Percentiles rank a stretch among this genome's conserved stretches.
These are phyloP conservation scores for Jaenimonas drosophilae DNA, from an alignment of 208 protist species.

Conservation along the genomic window DNA sequence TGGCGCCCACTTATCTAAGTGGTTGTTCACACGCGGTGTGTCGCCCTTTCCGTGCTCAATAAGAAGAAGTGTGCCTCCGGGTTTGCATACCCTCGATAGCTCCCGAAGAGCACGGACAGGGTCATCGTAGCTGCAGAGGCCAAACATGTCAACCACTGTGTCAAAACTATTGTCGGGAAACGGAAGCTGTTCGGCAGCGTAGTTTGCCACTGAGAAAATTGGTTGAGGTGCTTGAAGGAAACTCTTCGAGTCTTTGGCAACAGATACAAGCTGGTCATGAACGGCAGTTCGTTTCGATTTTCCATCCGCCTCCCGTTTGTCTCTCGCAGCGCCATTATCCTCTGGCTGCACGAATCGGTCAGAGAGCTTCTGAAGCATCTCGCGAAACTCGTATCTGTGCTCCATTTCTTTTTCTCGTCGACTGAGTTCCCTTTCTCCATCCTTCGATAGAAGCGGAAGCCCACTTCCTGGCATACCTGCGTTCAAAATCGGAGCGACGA, in stretches of 20 bases:
- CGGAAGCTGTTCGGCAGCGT: conserved; percentile 69
- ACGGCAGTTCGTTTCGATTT: too few species aligned
- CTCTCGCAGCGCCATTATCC: too few species aligned
- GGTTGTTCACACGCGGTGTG: conserved; percentile 58
- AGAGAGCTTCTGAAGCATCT: too few species aligned
- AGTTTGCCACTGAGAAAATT: conserved; percentile 67
- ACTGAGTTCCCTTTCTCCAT: conserved; percentile 18
- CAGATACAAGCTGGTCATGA: too few species aligned
- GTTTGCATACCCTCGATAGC: conserved; percentile 86
- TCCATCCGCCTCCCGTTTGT: too few species aligned
- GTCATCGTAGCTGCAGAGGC: conserved; percentile 88
- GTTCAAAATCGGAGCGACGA: conserved; percentile 43
- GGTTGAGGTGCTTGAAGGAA: too few species aligned
- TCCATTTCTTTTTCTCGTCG: conserved; percentile 18
- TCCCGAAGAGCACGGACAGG: conserved; percentile 79
- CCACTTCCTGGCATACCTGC: conserved; percentile 22
- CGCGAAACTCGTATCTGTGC: too few species aligned
- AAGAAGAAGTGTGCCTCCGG: conserved; percentile 74
- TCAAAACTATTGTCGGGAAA: conserved; percentile 87
- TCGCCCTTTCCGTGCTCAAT: conserved; percentile 80
- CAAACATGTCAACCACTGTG: conserved; percentile 86
- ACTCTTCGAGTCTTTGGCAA: too few species aligned
- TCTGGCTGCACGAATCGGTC: too few species aligned
- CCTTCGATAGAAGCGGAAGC: conserved; percentile 30
- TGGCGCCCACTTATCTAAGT: conserved; percentile 79